Base-by-base conservation (phyloP, 495 filamentous ascomycete species). In the Xylaria intraflava region DNA sequence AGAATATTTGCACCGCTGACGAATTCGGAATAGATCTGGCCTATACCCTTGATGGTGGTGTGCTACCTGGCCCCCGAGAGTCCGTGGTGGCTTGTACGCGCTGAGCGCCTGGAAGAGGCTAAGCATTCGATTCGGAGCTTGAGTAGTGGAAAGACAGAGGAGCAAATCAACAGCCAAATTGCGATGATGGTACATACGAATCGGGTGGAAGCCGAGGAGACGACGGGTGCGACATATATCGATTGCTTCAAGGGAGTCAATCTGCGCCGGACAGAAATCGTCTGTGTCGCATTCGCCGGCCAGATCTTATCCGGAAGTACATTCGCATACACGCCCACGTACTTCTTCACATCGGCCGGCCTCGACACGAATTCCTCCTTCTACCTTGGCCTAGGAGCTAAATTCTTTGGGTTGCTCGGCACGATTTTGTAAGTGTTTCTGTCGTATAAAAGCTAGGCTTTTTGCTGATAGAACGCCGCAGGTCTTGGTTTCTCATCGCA, bases 151-250 rank as follows among this genome's bases (percentile, higher is more conserved):
- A 71, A 73, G 14, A 60, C 60, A 9, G 72, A 80, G 6, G 66
- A 69, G 0, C 70, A 77, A 11, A 79, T 78, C 9, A 76, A 80
- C 51, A 80, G 82, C 57, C 83, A 81, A 2, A 72, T 87, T 49
- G 76, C 83, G 42, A 85, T 86, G 83, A 87, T 87, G 81, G 72
- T 78, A 19, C 82, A 85, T 60, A 86, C 83, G 22, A 81, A 80
- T 16, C 77, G 77, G 6, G 61, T 86, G 16, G 84, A 88, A 61
- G 73, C 78, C 43, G 77, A 73, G 17, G 65, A 69, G 8, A 78
- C 73, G 7, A 63, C 66, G 8, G 78, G 79, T 8, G 74, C 83
- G n/a, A 78, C 70, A 41, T 85, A 85, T 50, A 23, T 79, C 11
- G 83, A 86, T 51, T 83, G 83, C 63, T 86, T 87, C 70, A 77